A percentile compares a stretch with the other conserved stretches of the same genome.
Conservation (phyloP, 2,329 filamentous ascomycete species). For the Anisogramma anomala region DNA sequence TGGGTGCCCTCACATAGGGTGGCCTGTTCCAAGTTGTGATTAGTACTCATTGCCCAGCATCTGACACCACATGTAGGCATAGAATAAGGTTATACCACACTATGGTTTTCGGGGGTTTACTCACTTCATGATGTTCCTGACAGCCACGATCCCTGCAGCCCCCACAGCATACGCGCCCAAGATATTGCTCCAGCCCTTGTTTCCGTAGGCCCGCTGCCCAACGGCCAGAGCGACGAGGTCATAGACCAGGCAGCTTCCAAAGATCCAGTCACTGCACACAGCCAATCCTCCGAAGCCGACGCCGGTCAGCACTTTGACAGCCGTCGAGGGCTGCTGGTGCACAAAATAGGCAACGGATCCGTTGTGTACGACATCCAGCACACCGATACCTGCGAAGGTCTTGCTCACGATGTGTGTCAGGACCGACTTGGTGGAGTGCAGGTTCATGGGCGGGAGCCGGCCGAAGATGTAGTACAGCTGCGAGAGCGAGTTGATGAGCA, state of each 20-base stretch:
- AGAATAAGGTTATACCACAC: too few relatives aligned
- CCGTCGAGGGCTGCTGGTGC: constrained; percentile 31
- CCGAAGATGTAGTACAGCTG: constrained; percentile 43
- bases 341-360: constrained; percentile 43
- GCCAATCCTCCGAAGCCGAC: constrained; percentile 39
- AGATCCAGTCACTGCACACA: constrained; percentile 45
- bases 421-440: constrained; percentile 35
- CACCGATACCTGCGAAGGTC: constrained; percentile 48
- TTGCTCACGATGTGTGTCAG: constrained; percentile 48
- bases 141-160: constrained; percentile 39
- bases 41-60: too few relatives aligned
- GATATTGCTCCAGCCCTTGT: constrained; percentile 36
- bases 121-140: constrained; percentile 40
- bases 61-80: too few relatives aligned
- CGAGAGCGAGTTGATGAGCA: constrained; percentile 41
- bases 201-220: constrained; percentile 35
- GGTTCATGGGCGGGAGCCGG: constrained; percentile 37
- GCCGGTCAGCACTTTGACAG: constrained; percentile 41
- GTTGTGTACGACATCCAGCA: constrained; percentile 49
- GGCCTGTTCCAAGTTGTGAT: constrained; percentile 16
- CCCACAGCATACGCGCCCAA: constrained; percentile 39
- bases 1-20: neutral
- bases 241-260: constrained; percentile 47
- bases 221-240: constrained; percentile 43
- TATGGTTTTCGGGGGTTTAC: neutral